Evolutionary conservation across 441 rosid species (phyloP).

Genomic region (Isatis lusitanica): DNA sequence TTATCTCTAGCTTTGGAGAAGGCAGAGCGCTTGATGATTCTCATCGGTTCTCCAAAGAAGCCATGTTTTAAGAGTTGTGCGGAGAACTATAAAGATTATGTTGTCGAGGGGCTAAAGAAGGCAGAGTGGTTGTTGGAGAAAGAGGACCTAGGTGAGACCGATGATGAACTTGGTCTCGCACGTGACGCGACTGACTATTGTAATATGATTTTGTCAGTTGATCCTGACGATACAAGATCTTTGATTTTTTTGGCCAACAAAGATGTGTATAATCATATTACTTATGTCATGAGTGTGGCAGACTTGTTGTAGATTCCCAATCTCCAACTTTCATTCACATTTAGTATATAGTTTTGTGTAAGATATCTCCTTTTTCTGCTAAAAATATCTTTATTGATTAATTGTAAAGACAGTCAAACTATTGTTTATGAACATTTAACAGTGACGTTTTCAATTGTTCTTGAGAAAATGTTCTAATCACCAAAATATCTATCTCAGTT

Average conservation of each 20-base stretch:
- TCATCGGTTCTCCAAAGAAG: conserved; percentile 30
- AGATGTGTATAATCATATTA: conserved; percentile 33
- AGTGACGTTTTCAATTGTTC: too few species aligned
- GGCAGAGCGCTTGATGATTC: conserved; percentile 7
- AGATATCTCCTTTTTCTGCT: background rate
- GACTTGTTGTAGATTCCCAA: conserved; percentile 19
- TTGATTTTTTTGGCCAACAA: conserved; percentile 10
- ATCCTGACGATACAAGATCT: conserved; percentile 32
- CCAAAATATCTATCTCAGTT: too few species aligned
- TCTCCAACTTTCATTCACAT: background rate
- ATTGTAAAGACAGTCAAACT: background rate
- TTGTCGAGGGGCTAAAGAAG: conserved; percentile 18
- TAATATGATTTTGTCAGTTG: conserved; percentile 35
- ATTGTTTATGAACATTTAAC: background rate
- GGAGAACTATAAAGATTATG: conserved; percentile 26
- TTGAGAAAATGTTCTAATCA: too few species aligned
- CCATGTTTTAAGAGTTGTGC: conserved; percentile 38
- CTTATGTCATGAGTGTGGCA: conserved; percentile 32
- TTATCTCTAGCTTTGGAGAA: conserved; percentile 16
- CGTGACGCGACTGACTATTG: conserved; percentile 37
- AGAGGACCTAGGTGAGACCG: conserved; percentile 24
- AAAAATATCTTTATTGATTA: background rate
- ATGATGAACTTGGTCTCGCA: conserved; percentile 22
- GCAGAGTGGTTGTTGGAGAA: conserved; percentile 20
- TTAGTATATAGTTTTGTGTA: background rate